Conservation (phyloP, 2,329 filamentous ascomycete species). For the Sordariomycetes sp. region DNA sequence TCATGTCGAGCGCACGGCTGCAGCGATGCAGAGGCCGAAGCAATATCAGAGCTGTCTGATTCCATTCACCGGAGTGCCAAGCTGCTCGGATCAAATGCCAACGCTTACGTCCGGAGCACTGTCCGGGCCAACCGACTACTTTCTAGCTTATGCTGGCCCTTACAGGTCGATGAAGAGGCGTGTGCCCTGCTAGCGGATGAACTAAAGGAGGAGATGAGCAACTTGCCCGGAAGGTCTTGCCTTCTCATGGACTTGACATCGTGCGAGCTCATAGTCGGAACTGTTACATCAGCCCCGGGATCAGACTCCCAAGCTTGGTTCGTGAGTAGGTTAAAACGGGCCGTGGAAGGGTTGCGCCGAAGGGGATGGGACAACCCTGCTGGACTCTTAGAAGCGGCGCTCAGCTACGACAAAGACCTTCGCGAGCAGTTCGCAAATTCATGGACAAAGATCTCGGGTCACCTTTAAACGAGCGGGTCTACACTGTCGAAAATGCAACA, state of each 20-base stretch:
- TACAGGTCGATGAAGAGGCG: neutral
- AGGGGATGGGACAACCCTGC: neutral
- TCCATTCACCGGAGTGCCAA: neutral
- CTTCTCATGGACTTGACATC: neutral
- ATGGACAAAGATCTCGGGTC: neutral
- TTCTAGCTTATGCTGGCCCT: neutral
- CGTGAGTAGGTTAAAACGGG: neutral
- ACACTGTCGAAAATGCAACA: no score
- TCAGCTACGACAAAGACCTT: neutral
- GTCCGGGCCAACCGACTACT: neutral
- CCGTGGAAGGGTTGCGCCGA: neutral
- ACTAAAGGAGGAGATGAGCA: neutral
- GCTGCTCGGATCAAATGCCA: neutral
- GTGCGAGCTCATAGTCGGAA: neutral
- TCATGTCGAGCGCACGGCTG: neutral
- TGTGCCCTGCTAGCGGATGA: neutral
- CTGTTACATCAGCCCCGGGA: neutral
- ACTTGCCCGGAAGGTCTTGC: neutral
- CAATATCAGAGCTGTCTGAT: neutral
- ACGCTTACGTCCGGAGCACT: neutral
- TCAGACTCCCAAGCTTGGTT: neutral
- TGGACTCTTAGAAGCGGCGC: neutral
- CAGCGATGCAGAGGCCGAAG: neutral
- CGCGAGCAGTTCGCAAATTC: neutral
- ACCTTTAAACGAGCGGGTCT: no score